Base-by-base conservation (phyloP, 176 grass and related monocot genomes). In the Tuctoria greenei region DNA sequence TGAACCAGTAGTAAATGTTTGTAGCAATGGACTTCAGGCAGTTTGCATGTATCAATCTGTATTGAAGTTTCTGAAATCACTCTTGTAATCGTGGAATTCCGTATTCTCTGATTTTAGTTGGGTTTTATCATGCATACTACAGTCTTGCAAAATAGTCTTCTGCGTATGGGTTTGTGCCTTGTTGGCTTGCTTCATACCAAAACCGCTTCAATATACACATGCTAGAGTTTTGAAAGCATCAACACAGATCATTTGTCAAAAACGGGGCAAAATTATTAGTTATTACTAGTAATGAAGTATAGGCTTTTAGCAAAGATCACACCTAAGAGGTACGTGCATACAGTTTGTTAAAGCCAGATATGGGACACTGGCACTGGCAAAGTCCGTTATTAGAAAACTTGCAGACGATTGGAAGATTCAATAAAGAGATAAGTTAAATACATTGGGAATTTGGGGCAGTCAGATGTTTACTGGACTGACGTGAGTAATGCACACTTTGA, bases 21-120 rank as follows among this genome's bases (percentile, higher is more conserved):
- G 69, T 79, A 79, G 61, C 66, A 17, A 79, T 69, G 58, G 73
- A 71, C 72, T 72, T 42, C 39, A n/a, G 41, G 63, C 62, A 77
- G 56, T 46, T 69, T 78, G 52, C 12, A 64, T 47, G 57, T 40
- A 64, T 83, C 20, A 5, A 62, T 71, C 2, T 40, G 56, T 57
- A 46, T n/a, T 47, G 14, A 71, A 64, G 46, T 77, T 57, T 21
- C 21, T 46, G 13, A 23, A 75, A 21, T 67, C 54, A 57, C 18
- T 75, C 27, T 61, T 67, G 43, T 37, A 44, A 76, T 86, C 46
- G 3, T 10, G 64, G 39, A 72, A 44, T 63, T 86, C 23, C 39
- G 40, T 82, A 4, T 39, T 50, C 10, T 50, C 64, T 31, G 58
- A 44, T 4, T 5, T 45, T 58, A 23, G 25, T 35, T 67, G 10